These are phyloP conservation scores for Hamamelis virginiana DNA, from an alignment of 164 flowering plant genomes.

Conservation along the genomic window DNA sequence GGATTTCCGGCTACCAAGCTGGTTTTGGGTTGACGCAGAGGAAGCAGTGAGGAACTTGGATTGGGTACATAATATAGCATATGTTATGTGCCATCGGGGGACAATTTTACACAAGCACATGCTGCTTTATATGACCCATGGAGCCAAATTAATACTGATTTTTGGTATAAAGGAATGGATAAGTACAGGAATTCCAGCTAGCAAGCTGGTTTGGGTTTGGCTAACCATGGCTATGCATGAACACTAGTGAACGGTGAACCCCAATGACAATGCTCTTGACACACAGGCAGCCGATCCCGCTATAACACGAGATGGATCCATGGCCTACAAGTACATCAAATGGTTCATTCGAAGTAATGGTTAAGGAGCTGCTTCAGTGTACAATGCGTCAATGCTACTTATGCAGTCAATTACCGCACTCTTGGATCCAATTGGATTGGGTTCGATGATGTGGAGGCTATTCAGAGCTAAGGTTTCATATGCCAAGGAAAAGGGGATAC, in stretches of 20 bases:
- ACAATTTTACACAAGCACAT: too few relatives aligned
- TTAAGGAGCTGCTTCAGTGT: neutral
- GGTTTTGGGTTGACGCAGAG: too few relatives aligned
- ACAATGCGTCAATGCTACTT: slow-evolving; percentile 26
- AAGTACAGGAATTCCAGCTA: neutral
- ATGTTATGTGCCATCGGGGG: too few relatives aligned
- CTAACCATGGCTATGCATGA: slow-evolving; percentile 45
- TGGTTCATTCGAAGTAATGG: slow-evolving; percentile 12
- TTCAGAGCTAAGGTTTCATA: slow-evolving; percentile 35
- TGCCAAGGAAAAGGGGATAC: slow-evolving; percentile 33
- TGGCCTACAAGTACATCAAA: neutral
- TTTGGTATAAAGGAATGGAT: neutral
- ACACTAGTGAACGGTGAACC: slow-evolving; percentile 15
- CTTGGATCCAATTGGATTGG: slow-evolving; percentile 39
- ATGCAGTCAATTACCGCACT: slow-evolving; percentile 27
- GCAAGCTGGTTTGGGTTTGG: slow-evolving; percentile 32
- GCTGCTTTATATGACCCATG: too few relatives aligned
- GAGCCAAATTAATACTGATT: too few relatives aligned
- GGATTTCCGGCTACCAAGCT: too few relatives aligned
- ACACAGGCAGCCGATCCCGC: slow-evolving; percentile 25
- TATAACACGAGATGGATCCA: slow-evolving; percentile 1
- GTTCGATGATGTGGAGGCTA: slow-evolving; percentile 33
- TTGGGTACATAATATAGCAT: too few relatives aligned
- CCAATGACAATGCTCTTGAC: slow-evolving; percentile 16
- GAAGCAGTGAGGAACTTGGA: too few relatives aligned